Percentiles rank a stretch among this genome's conserved stretches.
These are phyloP conservation scores for Crithidia thermophila DNA, from an alignment of 208 protist species.

Conservation along the genomic window DNA sequence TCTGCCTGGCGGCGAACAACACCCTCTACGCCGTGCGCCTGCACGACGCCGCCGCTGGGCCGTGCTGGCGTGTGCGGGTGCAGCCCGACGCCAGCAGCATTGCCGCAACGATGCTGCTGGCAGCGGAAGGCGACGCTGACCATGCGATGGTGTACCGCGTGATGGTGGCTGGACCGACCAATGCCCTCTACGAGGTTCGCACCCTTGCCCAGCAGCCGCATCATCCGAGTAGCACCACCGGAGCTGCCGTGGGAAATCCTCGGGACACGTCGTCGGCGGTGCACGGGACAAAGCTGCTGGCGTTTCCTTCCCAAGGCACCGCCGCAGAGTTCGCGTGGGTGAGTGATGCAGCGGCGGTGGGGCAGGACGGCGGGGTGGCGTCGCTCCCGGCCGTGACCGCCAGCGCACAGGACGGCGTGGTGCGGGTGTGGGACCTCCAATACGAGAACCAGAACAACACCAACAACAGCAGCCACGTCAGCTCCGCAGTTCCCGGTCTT, in stretches of 20 bases:
- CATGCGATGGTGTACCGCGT: constrained; percentile 40
- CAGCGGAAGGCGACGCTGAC: not conserved
- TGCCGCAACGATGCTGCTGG: constrained; percentile 29
- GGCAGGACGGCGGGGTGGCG: not conserved
- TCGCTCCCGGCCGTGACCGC: constrained; percentile 60
- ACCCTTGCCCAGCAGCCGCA: constrained; percentile 5
- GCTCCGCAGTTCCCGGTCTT: too few species aligned
- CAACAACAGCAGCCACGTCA: too few species aligned
- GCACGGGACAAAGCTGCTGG: constrained; percentile 49
- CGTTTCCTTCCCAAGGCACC: constrained; percentile 79
- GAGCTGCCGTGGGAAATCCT: too few species aligned
- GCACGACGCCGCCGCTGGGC: constrained; percentile 23
- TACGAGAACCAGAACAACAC: too few species aligned
- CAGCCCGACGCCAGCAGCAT: constrained; percentile 58
- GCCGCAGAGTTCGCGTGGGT: constrained; percentile 72
- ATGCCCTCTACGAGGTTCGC: constrained; percentile 48
- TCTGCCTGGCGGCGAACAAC: constrained; percentile 56
- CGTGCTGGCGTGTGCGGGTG: constrained; percentile 38
- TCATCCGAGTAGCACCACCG: too few species aligned
- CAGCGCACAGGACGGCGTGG: constrained; percentile 66
- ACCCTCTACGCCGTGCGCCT: constrained; percentile 54
- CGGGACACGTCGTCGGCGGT: constrained; percentile 16
- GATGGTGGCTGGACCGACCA: constrained; percentile 65
- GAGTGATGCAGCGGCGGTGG: constrained; percentile 8
- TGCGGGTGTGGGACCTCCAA: constrained; percentile 77